phyloP scores from a whole-genome alignment of 2,329 filamentous ascomycete genomes.

The Pseudogymnoascus sp. region DNA sequence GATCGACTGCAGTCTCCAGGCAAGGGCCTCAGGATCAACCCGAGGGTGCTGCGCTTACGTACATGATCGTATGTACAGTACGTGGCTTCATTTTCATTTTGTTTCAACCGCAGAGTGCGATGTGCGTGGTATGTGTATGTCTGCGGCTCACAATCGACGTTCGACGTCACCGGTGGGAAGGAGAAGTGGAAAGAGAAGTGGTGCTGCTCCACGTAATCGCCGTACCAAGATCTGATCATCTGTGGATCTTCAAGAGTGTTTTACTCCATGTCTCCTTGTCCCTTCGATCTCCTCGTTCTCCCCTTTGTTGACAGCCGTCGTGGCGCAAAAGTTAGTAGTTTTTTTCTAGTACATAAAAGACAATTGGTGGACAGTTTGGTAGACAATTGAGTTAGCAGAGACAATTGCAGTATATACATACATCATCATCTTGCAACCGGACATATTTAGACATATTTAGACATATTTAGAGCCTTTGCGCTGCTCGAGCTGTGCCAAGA shows the following conservation, averaged over 20 bases:
- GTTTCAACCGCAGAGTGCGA: neutral
- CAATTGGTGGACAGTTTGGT: neutral
- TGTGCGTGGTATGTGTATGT: neutral
- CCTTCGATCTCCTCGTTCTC: neutral
- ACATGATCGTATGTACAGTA: neutral
- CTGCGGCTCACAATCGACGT: neutral
- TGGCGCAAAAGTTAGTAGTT: neutral
- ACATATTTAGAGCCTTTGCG: neutral
- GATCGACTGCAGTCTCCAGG: neutral
- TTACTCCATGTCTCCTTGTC: neutral
- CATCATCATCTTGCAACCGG: conserved; percentile 2
- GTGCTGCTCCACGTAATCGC: conserved; percentile 1
- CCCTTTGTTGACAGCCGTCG: neutral
- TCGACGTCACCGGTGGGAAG: neutral
- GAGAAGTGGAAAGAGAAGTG: conserved; percentile 7
- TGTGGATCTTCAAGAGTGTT: neutral
- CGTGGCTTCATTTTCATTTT: neutral
- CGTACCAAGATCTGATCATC: conserved; percentile 5
- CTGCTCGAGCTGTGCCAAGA: neutral
- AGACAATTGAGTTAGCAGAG: neutral
- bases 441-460: neutral
- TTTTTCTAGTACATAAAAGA: neutral
- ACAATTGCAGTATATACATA: neutral
- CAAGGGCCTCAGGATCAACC: neutral
- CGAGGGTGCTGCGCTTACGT: neutral